phyloP scores from a whole-genome alignment of 73 alveolate genomes.

The Paramecium pentaurelia region DNA sequence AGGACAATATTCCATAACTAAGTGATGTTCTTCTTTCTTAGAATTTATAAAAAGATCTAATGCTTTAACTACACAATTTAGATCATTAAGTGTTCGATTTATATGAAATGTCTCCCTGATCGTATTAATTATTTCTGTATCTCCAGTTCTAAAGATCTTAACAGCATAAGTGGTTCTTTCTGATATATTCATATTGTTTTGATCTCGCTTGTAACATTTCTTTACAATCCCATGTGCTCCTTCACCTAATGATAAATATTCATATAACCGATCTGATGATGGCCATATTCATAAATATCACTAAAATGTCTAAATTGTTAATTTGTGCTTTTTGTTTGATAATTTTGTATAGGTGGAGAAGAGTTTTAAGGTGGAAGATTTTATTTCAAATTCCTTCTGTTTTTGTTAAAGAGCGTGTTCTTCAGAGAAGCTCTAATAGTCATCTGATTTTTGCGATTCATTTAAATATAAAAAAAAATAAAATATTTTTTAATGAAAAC shows the following conservation, averaged over 20 bases:
- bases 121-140: constrained; percentile 26
- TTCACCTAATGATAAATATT: not conserved
- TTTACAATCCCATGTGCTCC: constrained; percentile 35
- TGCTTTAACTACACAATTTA: not conserved
- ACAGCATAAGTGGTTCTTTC: not conserved
- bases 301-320: constrained; percentile 34
- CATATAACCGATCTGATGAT: not conserved
- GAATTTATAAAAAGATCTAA: constrained; percentile 28
- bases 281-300: constrained; percentile 9
- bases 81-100: constrained; percentile 2
- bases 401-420: not conserved
- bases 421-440: not conserved
- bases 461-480: not conserved
- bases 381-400: not conserved
- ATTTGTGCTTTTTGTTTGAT: not conserved
- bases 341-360: not conserved
- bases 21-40: constrained; percentile 17
- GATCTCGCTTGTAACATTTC: not conserved
- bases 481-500: not conserved
- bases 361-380: not conserved
- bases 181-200: not conserved
- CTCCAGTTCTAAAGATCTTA: constrained; percentile 41
- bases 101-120: constrained; percentile 10
- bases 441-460: not conserved
- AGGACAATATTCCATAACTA: constrained; percentile 36